Conservation (phyloP, 805 yeast species). For the Candida peoriensis region DNA sequence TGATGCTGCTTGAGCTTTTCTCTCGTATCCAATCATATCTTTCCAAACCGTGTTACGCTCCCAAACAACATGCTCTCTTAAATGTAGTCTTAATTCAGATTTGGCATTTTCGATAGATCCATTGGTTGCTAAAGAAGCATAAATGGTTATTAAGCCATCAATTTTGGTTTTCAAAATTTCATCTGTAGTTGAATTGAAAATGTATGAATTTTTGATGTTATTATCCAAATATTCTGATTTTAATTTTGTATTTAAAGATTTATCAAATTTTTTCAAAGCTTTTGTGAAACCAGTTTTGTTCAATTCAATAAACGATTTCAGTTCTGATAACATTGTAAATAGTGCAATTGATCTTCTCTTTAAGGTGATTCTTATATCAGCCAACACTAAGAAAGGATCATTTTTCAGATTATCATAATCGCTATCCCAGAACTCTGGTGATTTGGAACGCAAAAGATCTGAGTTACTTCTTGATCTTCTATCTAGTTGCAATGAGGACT, state of each 20-base stretch:
- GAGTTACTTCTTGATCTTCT: slow-evolving; percentile 16
- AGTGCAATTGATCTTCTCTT: slow-evolving; percentile 60
- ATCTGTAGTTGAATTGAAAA: slow-evolving; percentile 49
- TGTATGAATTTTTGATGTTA: slow-evolving; percentile 40
- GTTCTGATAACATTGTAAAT: slow-evolving; percentile 74
- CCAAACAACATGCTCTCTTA: slow-evolving; percentile 94
- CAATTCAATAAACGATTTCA: slow-evolving; percentile 76
- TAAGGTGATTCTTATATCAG: slow-evolving; percentile 46
- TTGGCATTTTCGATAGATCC: slow-evolving; percentile 39
- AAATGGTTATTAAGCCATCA: slow-evolving; percentile 46
- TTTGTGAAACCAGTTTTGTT: slow-evolving; percentile 87
- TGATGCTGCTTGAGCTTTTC: slow-evolving; percentile 75
- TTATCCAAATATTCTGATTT: slow-evolving; percentile 52
- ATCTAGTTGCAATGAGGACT: slow-evolving; percentile 18
- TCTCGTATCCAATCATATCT: slow-evolving; percentile 87
- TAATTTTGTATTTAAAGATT: slow-evolving; percentile 59
- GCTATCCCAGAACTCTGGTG: slow-evolving; percentile 23
- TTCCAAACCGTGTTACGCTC: slow-evolving; percentile 98
- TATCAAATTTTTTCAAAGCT: slow-evolving; percentile 89
- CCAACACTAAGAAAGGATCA: slow-evolving; percentile 20
- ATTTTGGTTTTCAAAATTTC: slow-evolving; percentile 46
- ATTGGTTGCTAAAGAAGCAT: slow-evolving; percentile 47
- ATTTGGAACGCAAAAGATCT: slow-evolving; percentile 13
- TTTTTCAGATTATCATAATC: slow-evolving; percentile 16
- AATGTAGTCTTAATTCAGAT: slow-evolving; percentile 43